A percentile compares a stretch with the other conserved stretches of the same genome.
Conservation (phyloP, 2,329 filamentous ascomycete genomes). For the Colletotrichum falcatum region DNA sequence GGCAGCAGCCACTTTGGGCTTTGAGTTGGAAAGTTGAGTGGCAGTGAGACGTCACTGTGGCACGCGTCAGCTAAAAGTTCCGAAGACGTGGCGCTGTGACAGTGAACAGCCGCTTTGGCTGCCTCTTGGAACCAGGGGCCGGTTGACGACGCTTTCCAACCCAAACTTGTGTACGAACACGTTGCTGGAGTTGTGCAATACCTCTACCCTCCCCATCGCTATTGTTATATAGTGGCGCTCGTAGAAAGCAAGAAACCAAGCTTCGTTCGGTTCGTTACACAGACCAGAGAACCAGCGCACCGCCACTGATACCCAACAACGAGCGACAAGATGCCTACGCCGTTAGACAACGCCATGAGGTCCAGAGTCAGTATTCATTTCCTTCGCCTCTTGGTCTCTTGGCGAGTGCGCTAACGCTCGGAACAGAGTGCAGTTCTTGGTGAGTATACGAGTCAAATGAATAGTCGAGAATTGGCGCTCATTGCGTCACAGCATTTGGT, state of each 20-base stretch:
- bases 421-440: constrained; percentile 39
- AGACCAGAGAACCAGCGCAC: constrained; percentile 1
- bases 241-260: background rate
- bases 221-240: background rate
- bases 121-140: constrained; percentile 7
- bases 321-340: constrained; percentile 73
- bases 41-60: constrained; percentile 34
- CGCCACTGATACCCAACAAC: constrained; percentile 18
- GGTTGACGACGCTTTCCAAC: constrained; percentile 33
- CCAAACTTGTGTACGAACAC: constrained; percentile 19
- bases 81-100: constrained; percentile 16
- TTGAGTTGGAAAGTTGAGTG: background rate
- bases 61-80: constrained; percentile 26
- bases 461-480: background rate
- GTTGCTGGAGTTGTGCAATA: constrained; percentile 16
- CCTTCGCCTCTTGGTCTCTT: constrained; percentile 34
- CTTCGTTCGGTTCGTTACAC: background rate
- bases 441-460: background rate
- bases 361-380: constrained; percentile 70
- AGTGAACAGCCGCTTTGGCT: background rate
- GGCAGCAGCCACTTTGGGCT: constrained; percentile 11
- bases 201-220: background rate
- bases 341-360: constrained; percentile 74
- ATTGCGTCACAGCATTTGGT: constrained; percentile 74
- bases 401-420: background rate